Evolutionary conservation across 2,329 filamentous ascomycete genomes (phyloP), one percentile per base, ranked within the genome.

Genomic region (Arthrobotrys entomopaga): DNA sequence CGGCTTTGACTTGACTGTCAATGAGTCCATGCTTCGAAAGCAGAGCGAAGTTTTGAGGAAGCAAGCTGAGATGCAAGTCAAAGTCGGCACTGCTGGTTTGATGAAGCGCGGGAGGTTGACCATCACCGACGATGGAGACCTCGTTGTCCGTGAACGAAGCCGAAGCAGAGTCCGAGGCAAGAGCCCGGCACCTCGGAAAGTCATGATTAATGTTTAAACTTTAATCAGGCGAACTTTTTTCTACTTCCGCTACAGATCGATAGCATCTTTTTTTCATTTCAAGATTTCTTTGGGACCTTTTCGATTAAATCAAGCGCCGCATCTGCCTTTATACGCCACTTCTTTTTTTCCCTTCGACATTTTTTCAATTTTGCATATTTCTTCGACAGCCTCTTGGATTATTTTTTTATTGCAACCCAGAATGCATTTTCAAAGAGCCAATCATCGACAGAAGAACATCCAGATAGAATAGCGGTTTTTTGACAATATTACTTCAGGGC

Each of bases 1-100:
- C n/a, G 89, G 92, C 59, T 96, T 96, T 80, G 91, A 94, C 78
- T 84, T 96, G 73, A 86, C 86, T 43, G 89, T 92, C 2, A 86
- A 85, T 77, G 84, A 85, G 69, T 84, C 86, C 54, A 84, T 84
- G 78, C 82, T 91, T 64, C 80, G 83, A 70, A 79, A 82, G 24
- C 85, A 87, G 78, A 84, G 82, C n/a, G 81, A 81, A 52, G 80
- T 79, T 63, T 77, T 85, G 52, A 81, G 79, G 67, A 80, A 80
- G 59, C 80, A 76, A 22, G 78, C 74, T 29, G 78, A 75, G 42
- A 76, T 74, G 49, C 78, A 78, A 71, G 78, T 78, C 52, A 76
- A 64, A 24, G 65, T 79, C 53, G 78, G 78, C 8, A 79, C 75
- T 16, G 76, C 77, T 16, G 78, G 76, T 29, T 65, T 79, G 66